A percentile compares a stretch with the other conserved stretches of the same genome.
Conservation (phyloP, 2,329 filamentous ascomycete species). For the Akanthomyces lecanii region DNA sequence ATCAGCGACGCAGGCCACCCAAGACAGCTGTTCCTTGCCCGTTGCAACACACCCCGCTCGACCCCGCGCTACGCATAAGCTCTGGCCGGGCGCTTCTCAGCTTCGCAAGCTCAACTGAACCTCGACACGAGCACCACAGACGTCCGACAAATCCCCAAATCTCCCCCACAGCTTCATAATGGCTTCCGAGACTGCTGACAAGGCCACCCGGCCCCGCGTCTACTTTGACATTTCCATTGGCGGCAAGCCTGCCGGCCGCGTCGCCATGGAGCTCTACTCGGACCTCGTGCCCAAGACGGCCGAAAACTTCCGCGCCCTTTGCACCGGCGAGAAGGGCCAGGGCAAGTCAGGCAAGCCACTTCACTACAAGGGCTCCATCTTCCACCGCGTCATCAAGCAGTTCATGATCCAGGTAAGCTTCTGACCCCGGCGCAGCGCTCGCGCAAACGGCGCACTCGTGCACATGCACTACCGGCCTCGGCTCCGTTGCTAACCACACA, state of each 20-base stretch:
- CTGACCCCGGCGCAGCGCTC: not conserved
- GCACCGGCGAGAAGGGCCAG: slow-evolving; percentile 88
- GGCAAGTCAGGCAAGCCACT: slow-evolving; percentile 80
- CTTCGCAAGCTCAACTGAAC: not conserved
- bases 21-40: not conserved
- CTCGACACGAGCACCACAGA: not conserved
- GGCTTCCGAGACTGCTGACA: slow-evolving; percentile 38
- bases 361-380: slow-evolving; percentile 87
- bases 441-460: not conserved
- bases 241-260: slow-evolving; percentile 65
- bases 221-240: slow-evolving; percentile 92
- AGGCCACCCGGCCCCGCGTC: slow-evolving; percentile 66
- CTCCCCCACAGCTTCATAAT: slow-evolving; percentile 25
- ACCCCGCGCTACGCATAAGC: slow-evolving; percentile 5
- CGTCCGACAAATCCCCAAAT: not conserved
- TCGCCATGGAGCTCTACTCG: slow-evolving; percentile 79
- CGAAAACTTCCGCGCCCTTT: slow-evolving; percentile 92
- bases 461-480: too few relatives aligned
- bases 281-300: slow-evolving; percentile 86
- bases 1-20: not conserved
- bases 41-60: slow-evolving; percentile 8
- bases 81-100: not conserved
- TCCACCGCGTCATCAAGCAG: slow-evolving; percentile 96
- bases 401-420: slow-evolving; percentile 74
- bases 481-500: not conserved